Percentiles rank a stretch among this genome's conserved stretches.
phyloP scores from a whole-genome alignment of 140 eudicot species.

The Ambrosia hybrid region DNA sequence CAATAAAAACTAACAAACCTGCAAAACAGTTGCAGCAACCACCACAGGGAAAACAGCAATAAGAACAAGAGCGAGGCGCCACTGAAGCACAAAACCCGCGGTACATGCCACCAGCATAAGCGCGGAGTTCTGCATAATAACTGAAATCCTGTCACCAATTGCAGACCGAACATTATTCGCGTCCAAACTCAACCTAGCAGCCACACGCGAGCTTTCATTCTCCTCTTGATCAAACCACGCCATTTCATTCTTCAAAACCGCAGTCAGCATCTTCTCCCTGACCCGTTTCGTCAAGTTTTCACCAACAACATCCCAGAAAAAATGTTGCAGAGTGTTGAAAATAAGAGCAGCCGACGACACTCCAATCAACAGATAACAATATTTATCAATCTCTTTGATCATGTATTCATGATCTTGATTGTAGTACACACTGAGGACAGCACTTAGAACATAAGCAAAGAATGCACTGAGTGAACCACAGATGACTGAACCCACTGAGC shows the following conservation, averaged over 20 bases:
- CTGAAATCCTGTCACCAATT: constrained; percentile 81
- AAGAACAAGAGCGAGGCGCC: constrained; percentile 95
- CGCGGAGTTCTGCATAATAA: constrained; percentile 85
- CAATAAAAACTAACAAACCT: constrained; percentile 41
- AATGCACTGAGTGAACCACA: constrained; percentile 86
- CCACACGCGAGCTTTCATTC: constrained; percentile 79
- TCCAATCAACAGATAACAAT: constrained; percentile 74
- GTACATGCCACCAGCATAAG: constrained; percentile 91
- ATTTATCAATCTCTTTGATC: constrained; percentile 61
- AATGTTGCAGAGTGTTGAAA: constrained; percentile 78
- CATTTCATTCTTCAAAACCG: constrained; percentile 82
- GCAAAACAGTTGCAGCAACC: constrained; percentile 86
- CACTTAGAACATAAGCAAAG: constrained; percentile 84
- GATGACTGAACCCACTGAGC: constrained; percentile 73
- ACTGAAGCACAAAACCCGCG: constrained; percentile 78
- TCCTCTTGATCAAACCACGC: constrained; percentile 94
- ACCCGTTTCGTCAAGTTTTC: constrained; percentile 81
- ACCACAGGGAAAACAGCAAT: constrained; percentile 85
- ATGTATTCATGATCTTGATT: constrained; percentile 67
- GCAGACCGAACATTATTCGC: constrained; percentile 88
- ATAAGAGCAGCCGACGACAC: constrained; percentile 81
- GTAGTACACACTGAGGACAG: constrained; percentile 79
- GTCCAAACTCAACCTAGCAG: constrained; percentile 74
- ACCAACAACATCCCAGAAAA: constrained; percentile 86
- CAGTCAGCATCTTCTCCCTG: constrained; percentile 73